Conservation (phyloP, 495 filamentous ascomycete species). For the Halenospora varia region DNA sequence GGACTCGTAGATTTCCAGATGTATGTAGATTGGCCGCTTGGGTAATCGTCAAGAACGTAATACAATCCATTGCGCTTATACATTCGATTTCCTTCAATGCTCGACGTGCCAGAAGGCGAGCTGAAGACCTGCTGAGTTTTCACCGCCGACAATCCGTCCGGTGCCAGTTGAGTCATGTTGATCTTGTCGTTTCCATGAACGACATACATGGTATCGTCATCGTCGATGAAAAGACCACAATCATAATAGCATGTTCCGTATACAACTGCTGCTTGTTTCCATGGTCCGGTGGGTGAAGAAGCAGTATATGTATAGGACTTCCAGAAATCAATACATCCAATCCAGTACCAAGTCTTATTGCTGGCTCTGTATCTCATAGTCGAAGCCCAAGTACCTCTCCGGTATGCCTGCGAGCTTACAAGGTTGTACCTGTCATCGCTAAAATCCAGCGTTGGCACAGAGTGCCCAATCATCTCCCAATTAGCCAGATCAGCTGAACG, state of each 20-base stretch:
- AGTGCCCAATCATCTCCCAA: constrained; percentile 52
- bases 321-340: constrained; percentile 47
- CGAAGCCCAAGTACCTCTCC: constrained; percentile 52
- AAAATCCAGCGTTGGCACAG: constrained; percentile 47
- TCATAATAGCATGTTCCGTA: constrained; percentile 52
- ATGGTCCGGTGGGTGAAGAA: constrained; percentile 31
- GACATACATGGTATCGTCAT: constrained; percentile 53
- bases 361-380: constrained; percentile 45
- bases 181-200: constrained; percentile 48
- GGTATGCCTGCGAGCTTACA: constrained; percentile 42
- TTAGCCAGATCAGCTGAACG: constrained; percentile 52
- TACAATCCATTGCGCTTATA: constrained; percentile 52
- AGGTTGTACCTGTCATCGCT: constrained; percentile 35
- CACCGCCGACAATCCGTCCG: constrained; percentile 40
- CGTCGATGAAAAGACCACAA: constrained; percentile 51
- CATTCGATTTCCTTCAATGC: constrained; percentile 52
- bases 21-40: constrained; percentile 36
- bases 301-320: constrained; percentile 49
- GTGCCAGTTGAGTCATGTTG: constrained; percentile 44
- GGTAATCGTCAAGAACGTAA: constrained; percentile 48
- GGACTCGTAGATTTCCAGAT: constrained; percentile 44
- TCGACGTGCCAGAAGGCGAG: constrained; percentile 26
- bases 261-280: constrained; percentile 31
- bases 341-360: constrained; percentile 49
- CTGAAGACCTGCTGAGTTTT: constrained; percentile 38